Evolutionary conservation across 352 stramenopile genomes (phyloP), one percentile per base, ranked within the genome.

Genomic region (Phytophthora hibernalis): DNA sequence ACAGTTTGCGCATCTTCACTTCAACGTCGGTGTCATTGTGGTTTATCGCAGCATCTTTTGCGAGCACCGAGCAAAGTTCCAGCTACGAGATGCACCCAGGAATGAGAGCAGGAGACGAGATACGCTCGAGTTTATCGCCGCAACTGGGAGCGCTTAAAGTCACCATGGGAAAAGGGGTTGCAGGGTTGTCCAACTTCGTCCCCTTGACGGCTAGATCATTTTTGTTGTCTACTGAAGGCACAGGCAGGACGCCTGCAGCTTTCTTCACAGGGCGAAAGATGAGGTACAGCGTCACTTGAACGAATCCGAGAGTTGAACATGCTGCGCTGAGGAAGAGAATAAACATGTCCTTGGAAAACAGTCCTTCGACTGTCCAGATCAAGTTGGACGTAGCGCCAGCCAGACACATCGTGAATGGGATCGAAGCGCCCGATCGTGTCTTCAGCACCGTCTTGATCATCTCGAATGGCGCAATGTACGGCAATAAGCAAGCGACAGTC

Each of bases 401-500:
- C 15, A 73, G 40, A 44, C 76, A 73, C 64, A 82, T 70, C 2
- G 52, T 22, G 33, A 80, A 61, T 7, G 74, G 74, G 42, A 82
- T 82, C 13, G 63, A 76, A 9, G 54, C 61, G 5, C 58, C 60
- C 0, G 57, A 76, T 13, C 69, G 61, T 10, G 71, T 78, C 43
- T 66, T 64, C 38, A 80, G 51, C 50, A 82, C 71, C 38, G 63
- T 73, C 13, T 56, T 71, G 40, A 82, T 76, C 13, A 70, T 82
- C 53, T 75, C 74, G 40, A 82, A 78, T 5, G 74, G 71, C 1
- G 68, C 76, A 5, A 76, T 42, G 54, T 78, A 82, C 1, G 71
- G 68, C 59, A 78, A 48, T 35, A 78, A 33, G 38, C 70, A 72
- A 18, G 50, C 65, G 16, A 75, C 37, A 8, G 64, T 67, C 33